Evolutionary conservation across 176 grass and related monocot species (phyloP).

Genomic region (Otatea glauca): DNA sequence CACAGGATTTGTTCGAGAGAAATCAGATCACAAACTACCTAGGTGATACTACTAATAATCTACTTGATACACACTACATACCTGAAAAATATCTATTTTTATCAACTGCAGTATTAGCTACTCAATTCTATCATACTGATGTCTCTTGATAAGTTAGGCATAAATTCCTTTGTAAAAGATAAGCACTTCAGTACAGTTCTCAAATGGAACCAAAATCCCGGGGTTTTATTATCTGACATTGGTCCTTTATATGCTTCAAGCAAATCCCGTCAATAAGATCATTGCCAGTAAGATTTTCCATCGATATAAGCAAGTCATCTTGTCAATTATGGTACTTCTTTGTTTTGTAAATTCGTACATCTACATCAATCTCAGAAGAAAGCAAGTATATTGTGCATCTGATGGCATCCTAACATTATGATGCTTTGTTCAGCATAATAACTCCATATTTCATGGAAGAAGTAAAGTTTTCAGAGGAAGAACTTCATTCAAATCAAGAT

Average conservation of each 20-base stretch:
- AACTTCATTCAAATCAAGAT: constrained; percentile 85
- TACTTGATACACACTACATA: not conserved
- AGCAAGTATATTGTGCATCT: constrained; percentile 21
- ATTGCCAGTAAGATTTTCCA: constrained; percentile 13
- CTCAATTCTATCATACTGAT: not conserved
- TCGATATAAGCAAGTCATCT: constrained; percentile 2
- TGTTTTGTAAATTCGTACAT: constrained; percentile 26
- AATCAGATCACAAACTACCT: not conserved
- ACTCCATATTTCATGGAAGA: constrained; percentile 96
- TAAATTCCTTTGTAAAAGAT: constrained; percentile 33
- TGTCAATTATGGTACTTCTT: constrained; percentile 14
- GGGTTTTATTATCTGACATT: not conserved
- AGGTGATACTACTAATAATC: not conserved
- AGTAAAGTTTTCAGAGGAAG: constrained; percentile 87
- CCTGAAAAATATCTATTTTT: not conserved
- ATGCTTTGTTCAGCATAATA: constrained; percentile 60
- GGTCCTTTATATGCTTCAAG: not conserved
- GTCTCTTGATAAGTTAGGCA: not conserved
- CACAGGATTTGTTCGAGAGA: constrained; percentile 1
- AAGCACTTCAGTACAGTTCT: not conserved
- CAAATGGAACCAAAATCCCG: constrained; percentile 9
- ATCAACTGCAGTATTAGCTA: not conserved
- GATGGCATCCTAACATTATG: constrained; percentile 28
- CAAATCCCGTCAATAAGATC: constrained; percentile 3
- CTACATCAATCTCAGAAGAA: constrained; percentile 6